Conservation (phyloP, 306 rosid genomes). For the Aeschynomene evenia region DNA sequence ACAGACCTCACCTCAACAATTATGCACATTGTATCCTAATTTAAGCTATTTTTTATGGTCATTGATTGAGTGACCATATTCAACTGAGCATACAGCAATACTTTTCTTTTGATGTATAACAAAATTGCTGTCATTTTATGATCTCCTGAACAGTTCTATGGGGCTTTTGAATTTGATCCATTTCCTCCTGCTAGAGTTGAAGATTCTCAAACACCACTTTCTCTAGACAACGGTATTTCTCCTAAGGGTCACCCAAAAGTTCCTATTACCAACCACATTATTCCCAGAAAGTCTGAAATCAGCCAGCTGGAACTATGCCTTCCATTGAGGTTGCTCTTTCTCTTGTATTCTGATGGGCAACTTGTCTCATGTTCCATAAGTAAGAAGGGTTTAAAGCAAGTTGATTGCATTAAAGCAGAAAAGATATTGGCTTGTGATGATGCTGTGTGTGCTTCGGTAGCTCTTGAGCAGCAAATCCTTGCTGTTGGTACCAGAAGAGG, state of each 20-base stretch:
- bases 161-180: constrained; percentile 70
- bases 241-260: constrained; percentile 48
- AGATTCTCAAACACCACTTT: constrained; percentile 41
- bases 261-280: constrained; percentile 39
- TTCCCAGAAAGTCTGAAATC: constrained; percentile 56
- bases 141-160: constrained; percentile 75
- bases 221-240: constrained; percentile 67
- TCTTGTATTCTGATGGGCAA: constrained; percentile 85
- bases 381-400: constrained; percentile 88
- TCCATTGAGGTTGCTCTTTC: constrained; percentile 72
- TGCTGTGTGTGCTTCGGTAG: constrained; percentile 83
- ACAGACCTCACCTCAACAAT: constrained; percentile 5
- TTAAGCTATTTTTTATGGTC: constrained; percentile 4
- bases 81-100: constrained; percentile 15
- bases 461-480: constrained; percentile 83
- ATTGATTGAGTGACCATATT: constrained; percentile 19
- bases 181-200: constrained; percentile 46
- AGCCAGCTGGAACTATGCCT: constrained; percentile 79
- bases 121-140: constrained; percentile 22
- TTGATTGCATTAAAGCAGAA: constrained; percentile 78
- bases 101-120: constrained; percentile 21
- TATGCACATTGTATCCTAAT: constrained; percentile 24
- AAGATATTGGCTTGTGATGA: constrained; percentile 67
- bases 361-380: constrained; percentile 79
- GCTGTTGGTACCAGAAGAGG: constrained; percentile 97